A percentile compares a stretch with the other conserved stretches of the same genome.
These are phyloP conservation scores for Fusarium transvaalense DNA, from an alignment of 2,329 filamentous ascomycete genomes.

Conservation along the genomic window DNA sequence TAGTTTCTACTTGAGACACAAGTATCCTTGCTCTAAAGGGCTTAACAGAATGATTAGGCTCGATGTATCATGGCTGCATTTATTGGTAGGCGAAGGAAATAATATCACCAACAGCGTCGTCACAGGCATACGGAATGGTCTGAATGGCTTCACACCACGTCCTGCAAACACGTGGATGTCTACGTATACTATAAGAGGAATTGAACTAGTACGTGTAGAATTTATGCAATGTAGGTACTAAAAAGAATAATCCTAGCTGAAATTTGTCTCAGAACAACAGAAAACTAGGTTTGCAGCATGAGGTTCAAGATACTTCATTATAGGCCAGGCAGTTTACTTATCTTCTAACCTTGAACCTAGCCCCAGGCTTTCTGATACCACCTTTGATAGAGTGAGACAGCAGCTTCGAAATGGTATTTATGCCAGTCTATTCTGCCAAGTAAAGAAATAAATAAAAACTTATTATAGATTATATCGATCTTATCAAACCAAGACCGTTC, in stretches of 20 bases:
- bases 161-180: conserved; percentile 33
- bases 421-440: background rate
- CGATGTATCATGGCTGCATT: background rate
- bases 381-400: no score
- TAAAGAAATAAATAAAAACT: background rate
- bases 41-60: conserved; percentile 14
- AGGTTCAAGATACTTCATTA: background rate
- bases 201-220: background rate
- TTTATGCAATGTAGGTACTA: background rate
- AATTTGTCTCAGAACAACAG: no score
- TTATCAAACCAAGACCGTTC: background rate
- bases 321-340: background rate
- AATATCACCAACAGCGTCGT: conserved; percentile 30
- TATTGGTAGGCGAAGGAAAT: conserved; percentile 14
- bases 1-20: background rate
- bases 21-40: conserved; percentile 11
- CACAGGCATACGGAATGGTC: conserved; percentile 18
- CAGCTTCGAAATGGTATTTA: background rate
- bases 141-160: conserved; percentile 27
- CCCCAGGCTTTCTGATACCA: background rate
- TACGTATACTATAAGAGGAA: conserved; percentile 6
- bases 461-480: background rate
- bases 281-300: background rate
- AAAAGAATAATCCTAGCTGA: background rate
- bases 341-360: background rate